A percentile compares a stretch with the other conserved stretches of the same genome.
Conservation (phyloP, 106 monocot species). For the Alisma plantagoaquatica region DNA sequence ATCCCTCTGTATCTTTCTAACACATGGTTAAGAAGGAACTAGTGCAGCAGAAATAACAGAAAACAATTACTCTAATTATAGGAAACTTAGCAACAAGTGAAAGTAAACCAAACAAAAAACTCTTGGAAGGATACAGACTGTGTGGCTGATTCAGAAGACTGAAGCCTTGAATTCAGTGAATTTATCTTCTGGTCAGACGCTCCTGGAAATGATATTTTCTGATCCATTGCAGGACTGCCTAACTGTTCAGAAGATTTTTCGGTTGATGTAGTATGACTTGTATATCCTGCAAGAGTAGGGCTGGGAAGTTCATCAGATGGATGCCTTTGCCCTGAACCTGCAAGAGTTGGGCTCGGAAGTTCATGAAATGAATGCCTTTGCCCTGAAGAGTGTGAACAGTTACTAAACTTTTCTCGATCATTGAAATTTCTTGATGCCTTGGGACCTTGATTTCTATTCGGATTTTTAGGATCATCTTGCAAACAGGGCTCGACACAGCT, state of each 20-base stretch:
- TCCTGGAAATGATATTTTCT: background rate
- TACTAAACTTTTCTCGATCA: slow-evolving; percentile 8
- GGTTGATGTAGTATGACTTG: no score
- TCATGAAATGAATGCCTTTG: slow-evolving; percentile 15
- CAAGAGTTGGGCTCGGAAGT: slow-evolving; percentile 62
- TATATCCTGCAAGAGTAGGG: no score
- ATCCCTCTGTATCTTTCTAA: no score
- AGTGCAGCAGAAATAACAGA: no score
- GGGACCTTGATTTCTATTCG: slow-evolving; percentile 10
- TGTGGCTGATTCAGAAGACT: slow-evolving; percentile 20
- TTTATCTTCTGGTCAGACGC: slow-evolving; percentile 7
- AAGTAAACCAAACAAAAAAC: no score
- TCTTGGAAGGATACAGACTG: slow-evolving; percentile 75
- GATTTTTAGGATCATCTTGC: slow-evolving; percentile 12
- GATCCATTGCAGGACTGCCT: slow-evolving; percentile 7
- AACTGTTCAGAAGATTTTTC: slow-evolving; percentile 14
- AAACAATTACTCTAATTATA: no score
- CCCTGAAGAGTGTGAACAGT: slow-evolving; percentile 11
- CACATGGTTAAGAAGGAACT: no score
- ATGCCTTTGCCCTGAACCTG: slow-evolving; percentile 27
- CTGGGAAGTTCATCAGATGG: no score
- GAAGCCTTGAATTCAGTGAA: slow-evolving; percentile 15
- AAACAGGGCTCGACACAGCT: slow-evolving; percentile 11
- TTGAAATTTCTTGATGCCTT: slow-evolving; percentile 7
- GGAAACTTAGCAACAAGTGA: no score